phyloP scores from a whole-genome alignment of 768 basidiomycete genomes.

The Collybia sordida region DNA sequence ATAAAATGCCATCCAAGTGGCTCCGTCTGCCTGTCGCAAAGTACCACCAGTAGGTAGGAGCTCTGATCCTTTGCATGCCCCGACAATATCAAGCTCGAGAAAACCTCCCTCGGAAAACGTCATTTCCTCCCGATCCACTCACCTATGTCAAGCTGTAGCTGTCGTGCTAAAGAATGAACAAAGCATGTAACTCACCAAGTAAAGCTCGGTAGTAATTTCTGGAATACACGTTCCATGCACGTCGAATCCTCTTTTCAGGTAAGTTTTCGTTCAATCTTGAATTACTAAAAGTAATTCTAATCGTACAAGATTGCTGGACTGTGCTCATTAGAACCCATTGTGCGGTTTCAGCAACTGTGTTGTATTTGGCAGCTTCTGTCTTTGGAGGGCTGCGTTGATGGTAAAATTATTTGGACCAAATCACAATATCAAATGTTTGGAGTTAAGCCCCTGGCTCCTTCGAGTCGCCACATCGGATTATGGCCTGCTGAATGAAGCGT shows the following conservation, averaged over 20 bases:
- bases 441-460: too few species aligned
- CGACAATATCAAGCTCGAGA: slow-evolving; percentile 96
- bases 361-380: too few species aligned
- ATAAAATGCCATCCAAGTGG: slow-evolving; percentile 99
- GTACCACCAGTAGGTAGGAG: slow-evolving; percentile 92
- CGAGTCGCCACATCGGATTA: too few species aligned
- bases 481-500: too few species aligned
- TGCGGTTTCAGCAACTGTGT: too few species aligned
- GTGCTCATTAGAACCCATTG: slow-evolving; percentile 42
- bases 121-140: slow-evolving; percentile 98
- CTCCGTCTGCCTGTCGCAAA: slow-evolving; percentile 96
- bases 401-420: too few species aligned
- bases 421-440: too few species aligned
- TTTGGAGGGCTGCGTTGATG: too few species aligned
- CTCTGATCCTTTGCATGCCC: slow-evolving; percentile 96
- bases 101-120: slow-evolving; percentile 98
- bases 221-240: slow-evolving; percentile 97
- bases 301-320: slow-evolving; percentile 1
- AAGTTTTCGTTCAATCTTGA: slow-evolving; percentile 99
- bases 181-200: slow-evolving; percentile 83
- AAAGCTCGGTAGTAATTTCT: slow-evolving; percentile 94
- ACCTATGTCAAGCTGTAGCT: slow-evolving; percentile 45
- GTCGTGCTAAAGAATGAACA: neutral
- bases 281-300: slow-evolving; percentile 29
- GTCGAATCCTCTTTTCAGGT: slow-evolving; percentile 85